Evolutionary conservation across 768 basidiomycete species (phyloP).

Genomic region (Clathrus columnatus): DNA sequence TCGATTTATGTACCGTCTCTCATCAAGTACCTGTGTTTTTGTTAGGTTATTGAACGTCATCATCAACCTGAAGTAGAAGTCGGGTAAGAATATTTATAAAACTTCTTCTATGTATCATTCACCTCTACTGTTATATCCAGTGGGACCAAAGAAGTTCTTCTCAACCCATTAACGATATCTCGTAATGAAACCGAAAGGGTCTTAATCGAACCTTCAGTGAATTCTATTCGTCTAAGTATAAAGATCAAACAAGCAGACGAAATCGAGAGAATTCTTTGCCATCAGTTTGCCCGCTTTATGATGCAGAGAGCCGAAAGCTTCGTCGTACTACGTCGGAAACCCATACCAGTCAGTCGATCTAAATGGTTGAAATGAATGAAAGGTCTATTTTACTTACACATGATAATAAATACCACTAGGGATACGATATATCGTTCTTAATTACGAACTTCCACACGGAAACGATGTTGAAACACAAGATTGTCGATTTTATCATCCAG

Average conservation of each 20-base stretch:
- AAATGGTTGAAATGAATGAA: too few relatives aligned
- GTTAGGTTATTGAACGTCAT: conserved; percentile 89
- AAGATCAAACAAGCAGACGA: conserved; percentile 99
- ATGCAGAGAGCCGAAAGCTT: conserved; percentile 98
- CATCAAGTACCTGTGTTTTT: conserved; percentile 15
- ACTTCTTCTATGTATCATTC: background rate
- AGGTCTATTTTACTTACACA: too few relatives aligned
- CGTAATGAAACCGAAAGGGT: conserved; percentile 97
- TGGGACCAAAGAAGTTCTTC: conserved; percentile 86
- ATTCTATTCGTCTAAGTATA: conserved; percentile 94
- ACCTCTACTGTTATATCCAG: conserved; percentile 29
- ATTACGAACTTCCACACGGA: conserved; percentile 96
- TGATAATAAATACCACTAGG: too few relatives aligned
- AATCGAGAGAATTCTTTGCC: conserved; percentile 93
- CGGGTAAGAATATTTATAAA: conserved; percentile 40
- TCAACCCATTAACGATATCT: conserved; percentile 89
- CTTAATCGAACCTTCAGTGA: conserved; percentile 93
- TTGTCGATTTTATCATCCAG: conserved; percentile 99
- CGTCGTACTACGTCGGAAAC: conserved; percentile 90
- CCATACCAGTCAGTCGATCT: conserved; percentile 57
- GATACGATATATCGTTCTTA: conserved; percentile 97
- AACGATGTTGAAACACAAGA: conserved; percentile 99
- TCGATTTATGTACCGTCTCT: conserved; percentile 7
- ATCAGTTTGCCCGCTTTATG: conserved; percentile 98
- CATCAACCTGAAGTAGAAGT: conserved; percentile 96